Base-by-base conservation (phyloP, 768 basidiomycete genomes). In the Sistotremastrum suecicum region DNA sequence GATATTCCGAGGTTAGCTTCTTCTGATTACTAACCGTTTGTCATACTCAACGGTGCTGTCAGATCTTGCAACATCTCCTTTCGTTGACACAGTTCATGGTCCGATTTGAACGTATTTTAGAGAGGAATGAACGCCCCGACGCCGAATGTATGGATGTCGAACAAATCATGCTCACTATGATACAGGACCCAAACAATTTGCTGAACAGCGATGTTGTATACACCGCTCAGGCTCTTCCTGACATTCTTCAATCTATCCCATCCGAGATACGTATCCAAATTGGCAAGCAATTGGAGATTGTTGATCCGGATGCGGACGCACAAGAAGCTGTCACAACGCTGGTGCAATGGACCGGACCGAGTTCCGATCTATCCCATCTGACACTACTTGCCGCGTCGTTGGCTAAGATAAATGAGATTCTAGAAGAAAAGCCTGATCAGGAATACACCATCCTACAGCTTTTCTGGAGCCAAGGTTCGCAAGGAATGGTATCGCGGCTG, bases 41-140 rank as follows among this genome's bases (percentile, higher is more conserved):
- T n/a, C 29, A 7, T 11, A 28, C 28, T 33, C 43, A 58, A 59
- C 40, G 48, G 34, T 12, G 30, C 3, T 34, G 1, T n/a, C 53
- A 79, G 85, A 80, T 87, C 41, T 70, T 83, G 32, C 81, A 85
- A 50, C 80, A 81, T 54, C 66, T 85, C 5, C 64, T 89, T 9
- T 67, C 83, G 10, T 60, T 86, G 29, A 76, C 78, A 5, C 83
- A 85, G 57, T 71, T 85, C 60, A 75, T 76, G 0, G 75, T 76
- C 44, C 77, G 84, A 7, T 65, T 88, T 28, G 76, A 75, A 51
- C 83, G 81, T 64, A 82, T 83, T 58, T 75, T 73, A n/a, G 68
- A 69, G 42, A 75, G 76, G 45, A 74, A 76, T 45, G 67, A 72
- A 40, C 65, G 71, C 7, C 85, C 83, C 0, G 69, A 73, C 30